Base-by-base conservation (phyloP, 2,329 filamentous ascomycete species). In the Claviceps quebecensis region DNA sequence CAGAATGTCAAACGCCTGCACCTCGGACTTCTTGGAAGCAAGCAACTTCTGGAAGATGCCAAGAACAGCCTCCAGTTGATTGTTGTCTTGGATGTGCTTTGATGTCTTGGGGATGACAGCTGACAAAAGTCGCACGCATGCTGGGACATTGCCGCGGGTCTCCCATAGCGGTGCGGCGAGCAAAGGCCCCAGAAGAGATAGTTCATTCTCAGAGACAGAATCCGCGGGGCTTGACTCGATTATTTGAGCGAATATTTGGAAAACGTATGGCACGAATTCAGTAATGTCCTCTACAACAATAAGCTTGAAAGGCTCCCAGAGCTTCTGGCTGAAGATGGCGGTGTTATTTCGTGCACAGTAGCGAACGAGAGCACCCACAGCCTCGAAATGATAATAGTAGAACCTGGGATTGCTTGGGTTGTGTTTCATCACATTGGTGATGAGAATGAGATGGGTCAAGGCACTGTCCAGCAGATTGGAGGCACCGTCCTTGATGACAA, bases 371-470 rank as follows among this genome's bases (percentile, higher is more conserved):
- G 93, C 91, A 37, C 93, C 93, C 45, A 98, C 72, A 3, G 88
- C 87, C 71, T 98, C 93, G 56, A 98, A 98, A 65, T 95, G 88
- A 67, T 91, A 98, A 72, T 98, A 98, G 70, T 96, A 96, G 71
- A 98, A 98, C 13, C 88, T 81, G 2, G 93, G 93, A 68, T 98
- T 98, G 71, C 90, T 96, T 0, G 93, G 93, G 67, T 98, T 98
- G 59, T 85, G 80, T 63, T 89, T 85, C 67, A 97, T 97, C 58
- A 95, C 83, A 61, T 86, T 85, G 47, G 90, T 95, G 60, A 98
- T 96, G 55, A 78, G 84, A 62, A 95, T 81, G 53, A 98, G 78
- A 65, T 94, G 89, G 49, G 80, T 78, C 50, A 97, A 72, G n/a
- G 95, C 80, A 57, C 77, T 78, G 58, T 95, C 87, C 5, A 84